Conservation (phyloP, 202 grass and related monocot species). For the Bolboschoenoplectus hybrid region DNA sequence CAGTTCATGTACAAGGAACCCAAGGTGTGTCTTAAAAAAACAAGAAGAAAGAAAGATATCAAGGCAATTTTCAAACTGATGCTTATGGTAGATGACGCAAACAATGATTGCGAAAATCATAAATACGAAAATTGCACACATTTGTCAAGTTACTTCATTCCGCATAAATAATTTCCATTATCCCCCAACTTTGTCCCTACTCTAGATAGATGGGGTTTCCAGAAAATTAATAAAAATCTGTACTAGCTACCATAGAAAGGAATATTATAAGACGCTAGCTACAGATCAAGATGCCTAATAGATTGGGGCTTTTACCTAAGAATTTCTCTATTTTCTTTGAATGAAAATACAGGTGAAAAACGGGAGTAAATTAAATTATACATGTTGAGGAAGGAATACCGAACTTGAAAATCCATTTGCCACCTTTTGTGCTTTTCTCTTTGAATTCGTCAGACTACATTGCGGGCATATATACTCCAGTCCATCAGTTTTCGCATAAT, state of each 20-base stretch:
- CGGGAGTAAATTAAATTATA: constrained; percentile 42
- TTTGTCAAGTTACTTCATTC: constrained; percentile 6
- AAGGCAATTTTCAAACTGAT: not conserved
- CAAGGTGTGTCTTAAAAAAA: not conserved
- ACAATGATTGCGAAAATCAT: constrained; percentile 18
- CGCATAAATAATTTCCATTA: constrained; percentile 20
- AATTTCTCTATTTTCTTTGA: constrained; percentile 31
- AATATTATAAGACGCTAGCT: constrained; percentile 31
- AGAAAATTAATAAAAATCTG: constrained; percentile 35
- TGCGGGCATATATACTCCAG: constrained; percentile 98
- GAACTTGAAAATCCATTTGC: constrained; percentile 67
- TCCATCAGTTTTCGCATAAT: constrained; percentile 94
- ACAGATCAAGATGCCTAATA: constrained; percentile 24
- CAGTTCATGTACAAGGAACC: not conserved
- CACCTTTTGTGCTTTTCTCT: constrained; percentile 74
- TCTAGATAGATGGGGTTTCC: not conserved
- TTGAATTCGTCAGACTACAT: constrained; percentile 81
- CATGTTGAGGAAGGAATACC: constrained; percentile 52
- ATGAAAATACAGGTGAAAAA: constrained; percentile 42
- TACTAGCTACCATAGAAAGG: constrained; percentile 27
- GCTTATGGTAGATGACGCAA: not conserved
- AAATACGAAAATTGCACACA: constrained; percentile 30
- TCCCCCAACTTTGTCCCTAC: constrained; percentile 19
- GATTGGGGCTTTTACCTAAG: constrained; percentile 42
- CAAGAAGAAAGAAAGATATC: not conserved